Base-by-base conservation (phyloP, 208 protist genomes). In the Trypanosoma congolense region DNA sequence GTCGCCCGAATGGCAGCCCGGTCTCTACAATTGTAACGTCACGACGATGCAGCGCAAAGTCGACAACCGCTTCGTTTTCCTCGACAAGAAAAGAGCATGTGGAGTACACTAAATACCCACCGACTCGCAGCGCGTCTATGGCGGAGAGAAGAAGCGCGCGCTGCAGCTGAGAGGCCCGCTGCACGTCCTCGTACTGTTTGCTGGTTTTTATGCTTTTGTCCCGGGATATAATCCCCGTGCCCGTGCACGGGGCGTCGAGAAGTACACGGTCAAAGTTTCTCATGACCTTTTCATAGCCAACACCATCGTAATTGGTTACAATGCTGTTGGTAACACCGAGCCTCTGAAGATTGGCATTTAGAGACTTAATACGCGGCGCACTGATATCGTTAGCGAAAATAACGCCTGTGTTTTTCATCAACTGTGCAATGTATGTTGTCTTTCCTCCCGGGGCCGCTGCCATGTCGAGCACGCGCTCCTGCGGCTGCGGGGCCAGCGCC, bases 331-430 rank as follows among this genome's bases (percentile, higher is more conserved):
- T 88, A 18, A 95, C 83, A 46, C 97, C 97, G 2, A 99, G 73
- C 30, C 98, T 81, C 60, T 98, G 90, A 31, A 99, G 71, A 71
- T 99, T 99, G 16, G 90, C 97, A 40, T 96, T 77, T 3, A 99
- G 66, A n/a, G 97, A 89, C 53, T 96, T 96, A 35, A 90, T 83
- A 25, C 98, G 77, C 5, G 96, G 80, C 62, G 91, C 87, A 59
- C 93, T 97, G 29, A 96, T 60, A 68, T 99, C 98, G 73, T 99
- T 99, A 25, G 98, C 97, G 54, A 99, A 91, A 2, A 99, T 48
- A 0, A 95, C 68, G 33, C 98, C 98, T 5, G 90, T 97, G 72
- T 99, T 99, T 61, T 98, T 98, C 97, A 99, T 99, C 29, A 99
- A 65, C 28, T 95, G 84, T 3, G 90, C 83, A 44, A 99, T 96